These are phyloP conservation scores for Mycena maculata DNA, from an alignment of 768 basidiomycete species.

Conservation along the genomic window DNA sequence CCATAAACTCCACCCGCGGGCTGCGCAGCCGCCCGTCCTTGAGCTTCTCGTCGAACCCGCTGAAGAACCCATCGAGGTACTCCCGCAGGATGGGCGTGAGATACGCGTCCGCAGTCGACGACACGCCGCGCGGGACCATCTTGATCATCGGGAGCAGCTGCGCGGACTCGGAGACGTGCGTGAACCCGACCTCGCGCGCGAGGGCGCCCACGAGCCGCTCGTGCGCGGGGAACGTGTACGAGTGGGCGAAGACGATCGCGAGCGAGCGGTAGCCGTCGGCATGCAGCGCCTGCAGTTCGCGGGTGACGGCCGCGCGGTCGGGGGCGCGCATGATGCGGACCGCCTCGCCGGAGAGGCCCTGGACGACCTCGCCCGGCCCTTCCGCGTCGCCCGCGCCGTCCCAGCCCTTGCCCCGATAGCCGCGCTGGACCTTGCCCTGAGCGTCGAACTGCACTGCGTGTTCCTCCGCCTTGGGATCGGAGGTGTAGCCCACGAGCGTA, in stretches of 20 bases:
- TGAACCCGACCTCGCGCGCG: slow-evolving; percentile 87
- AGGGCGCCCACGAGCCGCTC: slow-evolving; percentile 78
- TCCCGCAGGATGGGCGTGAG: slow-evolving; percentile 87
- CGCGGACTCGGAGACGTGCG: slow-evolving; percentile 89
- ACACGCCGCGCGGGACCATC: slow-evolving; percentile 92
- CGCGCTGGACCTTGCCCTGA: slow-evolving; percentile 70
- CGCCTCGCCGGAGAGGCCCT: slow-evolving; percentile 89
- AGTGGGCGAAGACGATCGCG: slow-evolving; percentile 91
- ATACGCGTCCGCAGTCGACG: slow-evolving; percentile 95
- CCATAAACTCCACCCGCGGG: slow-evolving; percentile 94
- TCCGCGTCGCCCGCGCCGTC: slow-evolving; percentile 77
- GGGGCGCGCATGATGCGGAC: slow-evolving; percentile 71
- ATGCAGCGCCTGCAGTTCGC: slow-evolving; percentile 77
- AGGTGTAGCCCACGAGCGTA: slow-evolving; percentile 92
- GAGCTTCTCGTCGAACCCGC: slow-evolving; percentile 84
- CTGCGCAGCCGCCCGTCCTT: slow-evolving; percentile 67
- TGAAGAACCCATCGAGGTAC: slow-evolving; percentile 93
- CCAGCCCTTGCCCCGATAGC: slow-evolving; percentile 84
- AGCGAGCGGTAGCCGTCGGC: slow-evolving; percentile 88
- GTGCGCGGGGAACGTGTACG: slow-evolving; percentile 92
- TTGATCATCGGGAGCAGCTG: slow-evolving; percentile 95
- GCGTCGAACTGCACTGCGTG: slow-evolving; percentile 84
- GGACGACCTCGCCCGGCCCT: slow-evolving; percentile 83
- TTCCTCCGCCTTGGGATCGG: slow-evolving; percentile 83
- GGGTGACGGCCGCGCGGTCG: slow-evolving; percentile 67